These are phyloP conservation scores for Mortierella claussenii DNA, from an alignment of 192 early-diverging fungal genomes.

Conservation along the genomic window DNA sequence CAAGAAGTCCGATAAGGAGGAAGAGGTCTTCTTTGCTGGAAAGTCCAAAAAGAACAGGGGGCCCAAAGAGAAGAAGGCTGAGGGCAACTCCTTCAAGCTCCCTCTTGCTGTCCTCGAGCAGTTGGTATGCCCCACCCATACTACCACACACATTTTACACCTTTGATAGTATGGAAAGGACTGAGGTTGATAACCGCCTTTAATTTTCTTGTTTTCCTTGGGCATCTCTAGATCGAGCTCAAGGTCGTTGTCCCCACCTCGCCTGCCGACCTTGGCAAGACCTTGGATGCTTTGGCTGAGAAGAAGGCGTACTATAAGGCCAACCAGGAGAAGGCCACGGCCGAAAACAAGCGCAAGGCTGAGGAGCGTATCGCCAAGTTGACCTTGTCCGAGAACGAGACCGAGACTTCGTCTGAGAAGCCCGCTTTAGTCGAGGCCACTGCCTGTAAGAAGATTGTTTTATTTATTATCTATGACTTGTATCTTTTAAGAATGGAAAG, in stretches of 20 bases:
- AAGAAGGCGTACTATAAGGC: constrained; percentile 79
- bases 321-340: constrained; percentile 81
- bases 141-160: neutral
- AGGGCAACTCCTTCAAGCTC: constrained; percentile 67
- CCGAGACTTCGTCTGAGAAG: constrained; percentile 32
- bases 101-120: constrained; percentile 83
- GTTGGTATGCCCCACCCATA: constrained; percentile 60
- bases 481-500: no score
- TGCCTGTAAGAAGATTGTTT: constrained; percentile 18
- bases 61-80: constrained; percentile 55
- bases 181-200: no score
- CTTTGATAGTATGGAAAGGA: neutral
- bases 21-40: constrained; percentile 81
- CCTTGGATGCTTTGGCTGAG: constrained; percentile 77
- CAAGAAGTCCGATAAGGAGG: constrained; percentile 81
- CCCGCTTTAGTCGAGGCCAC: constrained; percentile 23
- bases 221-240: constrained; percentile 50
- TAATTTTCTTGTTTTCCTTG: neutral
- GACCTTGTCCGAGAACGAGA: constrained; percentile 30
- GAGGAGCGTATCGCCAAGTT: constrained; percentile 80
- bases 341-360: constrained; percentile 88
- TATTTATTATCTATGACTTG: neutral
- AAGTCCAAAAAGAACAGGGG: constrained; percentile 74
- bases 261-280: constrained; percentile 69
- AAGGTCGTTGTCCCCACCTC: constrained; percentile 85